Evolutionary conservation across 257 asterid genomes (phyloP).

Genomic region (Ilex aquifolium): DNA sequence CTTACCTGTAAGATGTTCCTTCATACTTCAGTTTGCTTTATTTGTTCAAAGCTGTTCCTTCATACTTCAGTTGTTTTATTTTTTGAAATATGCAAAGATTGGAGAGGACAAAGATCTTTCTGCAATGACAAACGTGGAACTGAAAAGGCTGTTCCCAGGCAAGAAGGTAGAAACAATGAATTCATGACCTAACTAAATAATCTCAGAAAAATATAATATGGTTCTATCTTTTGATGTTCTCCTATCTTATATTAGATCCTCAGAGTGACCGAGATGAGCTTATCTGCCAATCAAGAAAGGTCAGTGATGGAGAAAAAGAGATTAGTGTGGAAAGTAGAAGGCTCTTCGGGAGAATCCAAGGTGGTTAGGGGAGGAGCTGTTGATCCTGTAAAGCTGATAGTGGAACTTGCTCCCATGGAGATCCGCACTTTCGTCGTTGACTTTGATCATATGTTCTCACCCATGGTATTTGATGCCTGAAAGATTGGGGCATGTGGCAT

Average conservation of each 20-base stretch:
- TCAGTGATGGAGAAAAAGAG: slow-evolving; percentile 63
- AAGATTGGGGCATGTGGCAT: background rate
- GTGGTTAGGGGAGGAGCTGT: slow-evolving; percentile 50
- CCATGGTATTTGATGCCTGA: slow-evolving; percentile 28
- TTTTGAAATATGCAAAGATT: slow-evolving; percentile 34
- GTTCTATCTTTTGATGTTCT: background rate
- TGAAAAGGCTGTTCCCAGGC: slow-evolving; percentile 58
- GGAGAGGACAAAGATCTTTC: slow-evolving; percentile 72
- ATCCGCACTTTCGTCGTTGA: slow-evolving; percentile 57
- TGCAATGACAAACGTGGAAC: slow-evolving; percentile 49
- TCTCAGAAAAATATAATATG: no score
- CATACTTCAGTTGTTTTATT: no score
- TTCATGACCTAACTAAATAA: no score
- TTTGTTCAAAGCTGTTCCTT: no score
- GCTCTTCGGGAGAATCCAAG: slow-evolving; percentile 17
- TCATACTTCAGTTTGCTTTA: no score
- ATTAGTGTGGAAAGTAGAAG: slow-evolving; percentile 52
- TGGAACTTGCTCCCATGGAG: slow-evolving; percentile 74
- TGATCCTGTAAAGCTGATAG: slow-evolving; percentile 55
- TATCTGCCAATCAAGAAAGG: slow-evolving; percentile 68
- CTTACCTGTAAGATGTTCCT: no score
- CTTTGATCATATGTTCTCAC: slow-evolving; percentile 22
- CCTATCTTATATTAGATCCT: slow-evolving; percentile 24
- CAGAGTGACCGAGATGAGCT: slow-evolving; percentile 56
- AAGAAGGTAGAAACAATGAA: slow-evolving; percentile 37